Percentiles rank a stretch among this genome's conserved stretches.
Conservation (phyloP, 2,329 filamentous ascomycete species). For the Botrytis pseudocinerea region DNA sequence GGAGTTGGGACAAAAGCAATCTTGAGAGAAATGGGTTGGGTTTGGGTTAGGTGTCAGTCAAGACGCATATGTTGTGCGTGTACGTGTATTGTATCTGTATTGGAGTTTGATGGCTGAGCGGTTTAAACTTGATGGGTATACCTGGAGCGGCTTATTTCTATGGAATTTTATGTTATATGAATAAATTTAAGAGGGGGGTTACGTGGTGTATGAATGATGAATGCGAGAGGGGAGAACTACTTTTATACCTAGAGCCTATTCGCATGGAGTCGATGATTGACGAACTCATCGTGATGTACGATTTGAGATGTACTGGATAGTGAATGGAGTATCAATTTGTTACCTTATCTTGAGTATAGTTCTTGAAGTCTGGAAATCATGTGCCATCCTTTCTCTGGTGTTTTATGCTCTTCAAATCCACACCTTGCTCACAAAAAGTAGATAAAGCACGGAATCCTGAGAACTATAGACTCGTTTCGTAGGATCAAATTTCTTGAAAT, state of each 20-base stretch:
- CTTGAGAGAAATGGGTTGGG: conserved; percentile 43
- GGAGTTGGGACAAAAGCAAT: conserved; percentile 72
- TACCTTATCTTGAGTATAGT: not conserved
- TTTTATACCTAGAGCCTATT: not conserved
- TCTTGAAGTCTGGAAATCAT: not conserved
- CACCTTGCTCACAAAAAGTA: not conserved
- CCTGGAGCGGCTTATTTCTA: not conserved
- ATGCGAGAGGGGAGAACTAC: not conserved
- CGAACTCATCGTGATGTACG: not conserved
- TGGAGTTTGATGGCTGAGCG: not conserved
- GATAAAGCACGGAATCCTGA: too few relatives aligned
- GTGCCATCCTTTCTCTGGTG: not conserved
- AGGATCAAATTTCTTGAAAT: not conserved
- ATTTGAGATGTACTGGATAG: not conserved
- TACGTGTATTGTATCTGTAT: not conserved
- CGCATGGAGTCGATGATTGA: not conserved
- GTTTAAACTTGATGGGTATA: conserved; percentile 1
- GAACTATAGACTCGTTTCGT: too few relatives aligned
- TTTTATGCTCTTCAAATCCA: not conserved
- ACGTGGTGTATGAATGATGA: conserved; percentile 2
- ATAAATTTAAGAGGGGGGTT: not conserved
- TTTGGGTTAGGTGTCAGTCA: not conserved
- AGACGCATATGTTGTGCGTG: not conserved
- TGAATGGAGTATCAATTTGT: not conserved
- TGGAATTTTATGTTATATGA: not conserved